Percentiles rank a stretch among this genome's conserved stretches.
phyloP scores from a whole-genome alignment of 2,329 filamentous ascomycete species.

The Dothidotthia symphoricarpi region DNA sequence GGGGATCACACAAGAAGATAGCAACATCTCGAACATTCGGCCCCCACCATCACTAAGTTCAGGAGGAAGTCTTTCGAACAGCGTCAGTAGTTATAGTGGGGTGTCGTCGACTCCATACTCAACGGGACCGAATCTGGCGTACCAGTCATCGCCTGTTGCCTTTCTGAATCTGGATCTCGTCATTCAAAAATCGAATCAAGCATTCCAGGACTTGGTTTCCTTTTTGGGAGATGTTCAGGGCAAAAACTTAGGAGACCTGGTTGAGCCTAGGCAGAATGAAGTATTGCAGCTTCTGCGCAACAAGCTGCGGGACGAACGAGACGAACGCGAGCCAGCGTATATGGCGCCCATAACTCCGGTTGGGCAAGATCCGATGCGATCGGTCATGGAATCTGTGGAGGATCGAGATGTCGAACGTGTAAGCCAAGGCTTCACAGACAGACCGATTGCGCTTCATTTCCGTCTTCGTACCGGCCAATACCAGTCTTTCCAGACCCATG shows the following conservation, averaged over 20 bases:
- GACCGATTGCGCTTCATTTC: conserved; percentile 44
- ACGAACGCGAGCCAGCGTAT: conserved; percentile 50
- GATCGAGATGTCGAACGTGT: conserved; percentile 47
- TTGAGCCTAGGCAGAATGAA: conserved; percentile 44
- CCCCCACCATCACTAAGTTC: conserved; percentile 10
- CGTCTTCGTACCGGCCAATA: conserved; percentile 33
- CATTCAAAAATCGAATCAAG: conserved; percentile 47
- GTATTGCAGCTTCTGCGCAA: conserved; percentile 46
- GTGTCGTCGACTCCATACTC: conserved; percentile 20
- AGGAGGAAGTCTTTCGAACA: conserved; percentile 12
- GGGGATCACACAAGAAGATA: conserved; percentile 18
- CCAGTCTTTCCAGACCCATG: conserved; percentile 37
- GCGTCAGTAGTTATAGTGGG: conserved; percentile 19
- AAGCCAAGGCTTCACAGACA: conserved; percentile 46
- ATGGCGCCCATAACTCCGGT: conserved; percentile 50
- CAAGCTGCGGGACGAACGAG: conserved; percentile 48
- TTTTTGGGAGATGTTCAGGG: conserved; percentile 41
- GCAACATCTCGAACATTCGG: conserved; percentile 11
- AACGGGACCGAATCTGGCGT: conserved; percentile 24
- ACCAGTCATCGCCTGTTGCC: conserved; percentile 38
- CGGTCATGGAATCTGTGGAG: conserved; percentile 41
- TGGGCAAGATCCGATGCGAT: conserved; percentile 45
- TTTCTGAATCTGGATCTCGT: conserved; percentile 51
- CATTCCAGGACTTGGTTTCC: conserved; percentile 46
- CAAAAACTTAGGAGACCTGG: conserved; percentile 45